Evolutionary conservation across 2,329 filamentous ascomycete species (phyloP), one percentile per base, ranked within the genome.

Genomic region (Beauveria medogensis): DNA sequence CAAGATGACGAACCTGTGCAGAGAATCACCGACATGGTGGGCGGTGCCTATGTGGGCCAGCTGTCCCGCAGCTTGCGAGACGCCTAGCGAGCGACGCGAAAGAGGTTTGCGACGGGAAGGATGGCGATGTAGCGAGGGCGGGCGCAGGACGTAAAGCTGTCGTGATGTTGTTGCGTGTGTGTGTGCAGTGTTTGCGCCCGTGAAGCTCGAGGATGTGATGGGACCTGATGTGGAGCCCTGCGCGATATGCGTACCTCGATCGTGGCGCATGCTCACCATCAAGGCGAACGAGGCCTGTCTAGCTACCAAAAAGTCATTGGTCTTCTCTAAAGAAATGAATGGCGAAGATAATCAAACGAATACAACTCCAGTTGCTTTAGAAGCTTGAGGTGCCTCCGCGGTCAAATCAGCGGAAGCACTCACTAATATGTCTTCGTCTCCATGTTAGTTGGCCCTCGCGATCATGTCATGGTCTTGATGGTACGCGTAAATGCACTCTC

Each of bases 1-100:
- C 43, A 34, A 55, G 58, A 58, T 46, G n/a, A 67, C 72, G 67
- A 76, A 84, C 82, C 82, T 71, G 82, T 85, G 69, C 82, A 85
- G 64, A 85, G 79, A 75, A 85, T 85, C 67, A 85, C 82, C 68
- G 82, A 85, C 82, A 85, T 85, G 65, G 64, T 65, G 67, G n/a
- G 41, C 30, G 28, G 28, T 54, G 22, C 8, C 40, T 34, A 18
- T 16, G 22, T 3, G 26, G 28, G 28, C 50, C 22, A 16, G 58
- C 43, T 41, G 18, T 50, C 28, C 41, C 34, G 43, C 47, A 50
- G 58, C 10, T 43, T 55, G 44, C 37, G 24, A 51, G 24, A 24
- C 7, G 46, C 46, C 9, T 51, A 8, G 22, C 34, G 51, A 52
- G 24, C 24, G 37, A 59, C 16, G 28, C 24, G 2, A 3, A 14